Percentiles rank a stretch among this genome's conserved stretches.
phyloP scores from a whole-genome alignment of 1,139 yeast species.

The Yamadazyma diospyri region DNA sequence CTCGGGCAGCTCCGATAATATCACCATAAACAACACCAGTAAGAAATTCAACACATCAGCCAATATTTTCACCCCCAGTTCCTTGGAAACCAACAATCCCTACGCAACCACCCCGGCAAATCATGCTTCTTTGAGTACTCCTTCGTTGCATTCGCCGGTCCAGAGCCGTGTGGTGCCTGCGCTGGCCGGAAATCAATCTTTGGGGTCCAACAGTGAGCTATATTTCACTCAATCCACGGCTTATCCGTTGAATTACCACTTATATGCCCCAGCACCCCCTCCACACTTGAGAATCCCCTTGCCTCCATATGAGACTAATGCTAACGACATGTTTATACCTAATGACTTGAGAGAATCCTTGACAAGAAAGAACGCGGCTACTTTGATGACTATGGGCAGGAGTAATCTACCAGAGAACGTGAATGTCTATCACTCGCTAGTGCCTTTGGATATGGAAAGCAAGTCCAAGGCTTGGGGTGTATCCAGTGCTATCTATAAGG shows the following conservation, averaged over 20 bases:
- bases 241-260: conserved; percentile 77
- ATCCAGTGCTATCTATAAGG: conserved; percentile 69
- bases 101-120: conserved; percentile 8
- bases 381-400: conserved; percentile 59
- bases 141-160: conserved; percentile 5
- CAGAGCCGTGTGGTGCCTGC: conserved; percentile 6
- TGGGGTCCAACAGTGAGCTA: conserved; percentile 8
- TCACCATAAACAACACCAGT: conserved; percentile 7
- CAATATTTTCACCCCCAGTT: conserved; percentile 34
- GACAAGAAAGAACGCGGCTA: conserved; percentile 75
- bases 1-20: conserved; percentile 7
- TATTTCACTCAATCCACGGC: conserved; percentile 13
- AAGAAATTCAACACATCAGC: conserved; percentile 33
- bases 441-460: conserved; percentile 71
- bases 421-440: conserved; percentile 81
- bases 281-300: conserved; percentile 61
- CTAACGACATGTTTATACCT: conserved; percentile 68
- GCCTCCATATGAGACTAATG: conserved; percentile 66
- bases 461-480: conserved; percentile 57
- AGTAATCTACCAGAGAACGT: conserved; percentile 71
- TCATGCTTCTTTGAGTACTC: conserved; percentile 1
- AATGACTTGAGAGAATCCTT: conserved; percentile 69
- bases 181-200: conserved; percentile 5
- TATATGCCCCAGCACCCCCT: conserved; percentile 88
- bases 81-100: conserved; percentile 10